These are phyloP conservation scores for Trematosphaeria pertusa DNA, from an alignment of 2,329 filamentous ascomycete species.

Conservation along the genomic window DNA sequence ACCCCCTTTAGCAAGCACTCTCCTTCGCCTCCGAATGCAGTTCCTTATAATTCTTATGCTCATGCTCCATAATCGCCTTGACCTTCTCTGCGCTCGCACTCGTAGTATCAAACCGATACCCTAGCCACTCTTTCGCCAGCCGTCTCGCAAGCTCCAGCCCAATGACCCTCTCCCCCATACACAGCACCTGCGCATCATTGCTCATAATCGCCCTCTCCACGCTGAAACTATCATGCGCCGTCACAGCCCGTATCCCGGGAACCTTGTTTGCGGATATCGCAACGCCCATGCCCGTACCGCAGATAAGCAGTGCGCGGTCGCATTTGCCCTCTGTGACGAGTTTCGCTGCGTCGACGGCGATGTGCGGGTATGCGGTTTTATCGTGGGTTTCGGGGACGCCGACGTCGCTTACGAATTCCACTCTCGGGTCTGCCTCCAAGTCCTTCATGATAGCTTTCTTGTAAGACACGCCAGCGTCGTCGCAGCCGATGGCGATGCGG, in stretches of 20 bases:
- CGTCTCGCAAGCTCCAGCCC: slow-evolving; percentile 80
- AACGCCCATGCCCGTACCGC: slow-evolving; percentile 85
- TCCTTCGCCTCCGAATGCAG: slow-evolving; percentile 14
- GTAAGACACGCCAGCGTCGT: slow-evolving; percentile 79
- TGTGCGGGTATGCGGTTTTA: slow-evolving; percentile 83
- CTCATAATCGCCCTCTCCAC: slow-evolving; percentile 82
- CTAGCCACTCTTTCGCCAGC: slow-evolving; percentile 81
- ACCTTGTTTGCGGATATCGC: slow-evolving; percentile 92
- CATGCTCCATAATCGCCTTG: slow-evolving; percentile 57
- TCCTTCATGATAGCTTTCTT: slow-evolving; percentile 79
- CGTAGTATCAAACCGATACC: slow-evolving; percentile 77
- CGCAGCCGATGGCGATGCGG: slow-evolving; percentile 68
- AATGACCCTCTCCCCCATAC: slow-evolving; percentile 84
- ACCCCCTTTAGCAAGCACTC: too few species aligned
- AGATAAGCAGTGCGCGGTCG: slow-evolving; percentile 82
- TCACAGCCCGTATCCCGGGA: slow-evolving; percentile 83
- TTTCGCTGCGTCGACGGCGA: slow-evolving; percentile 75
- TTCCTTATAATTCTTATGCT: slow-evolving; percentile 46
- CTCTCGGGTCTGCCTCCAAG: slow-evolving; percentile 70
- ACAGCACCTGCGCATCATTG: slow-evolving; percentile 87
- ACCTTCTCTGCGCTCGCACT: slow-evolving; percentile 68
- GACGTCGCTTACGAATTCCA: slow-evolving; percentile 74
- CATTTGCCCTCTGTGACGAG: slow-evolving; percentile 68
- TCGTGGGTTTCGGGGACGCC: slow-evolving; percentile 71
- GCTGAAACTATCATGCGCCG: slow-evolving; percentile 84